phyloP scores from a whole-genome alignment of 2,329 filamentous ascomycete genomes.

The Trichothecium roseum region DNA sequence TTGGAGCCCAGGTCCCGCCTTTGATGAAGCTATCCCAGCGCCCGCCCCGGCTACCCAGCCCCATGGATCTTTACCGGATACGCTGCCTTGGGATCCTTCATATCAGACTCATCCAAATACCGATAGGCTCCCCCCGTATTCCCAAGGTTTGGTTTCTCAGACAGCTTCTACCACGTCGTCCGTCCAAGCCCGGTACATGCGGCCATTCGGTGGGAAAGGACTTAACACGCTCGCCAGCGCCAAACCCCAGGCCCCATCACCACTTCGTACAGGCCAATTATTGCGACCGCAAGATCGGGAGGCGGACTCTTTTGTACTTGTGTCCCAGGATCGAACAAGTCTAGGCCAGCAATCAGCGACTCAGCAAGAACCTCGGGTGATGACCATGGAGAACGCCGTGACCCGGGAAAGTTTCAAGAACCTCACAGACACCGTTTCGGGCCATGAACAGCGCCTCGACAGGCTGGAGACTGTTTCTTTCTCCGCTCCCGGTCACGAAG shows the following conservation, averaged over 20 bases:
- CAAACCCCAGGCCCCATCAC: slow-evolving; percentile 19
- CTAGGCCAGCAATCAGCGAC: slow-evolving; percentile 8
- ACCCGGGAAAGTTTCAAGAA: slow-evolving; percentile 30
- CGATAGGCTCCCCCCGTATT: slow-evolving; percentile 36
- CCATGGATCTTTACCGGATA: slow-evolving; percentile 43
- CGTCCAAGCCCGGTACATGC: slow-evolving; percentile 36
- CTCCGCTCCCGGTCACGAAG: slow-evolving; percentile 54
- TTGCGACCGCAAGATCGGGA: slow-evolving; percentile 8
- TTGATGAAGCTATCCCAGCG: slow-evolving; percentile 9
- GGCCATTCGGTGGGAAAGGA: slow-evolving; percentile 46
- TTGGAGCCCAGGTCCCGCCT: slow-evolving; percentile 9
- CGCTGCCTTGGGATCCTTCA: slow-evolving; percentile 38
- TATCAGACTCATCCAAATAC: slow-evolving; percentile 24
- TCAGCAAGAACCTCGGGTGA: slow-evolving; percentile 15
- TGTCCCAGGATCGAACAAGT: slow-evolving; percentile 6
- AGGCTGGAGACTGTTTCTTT: slow-evolving; percentile 62
- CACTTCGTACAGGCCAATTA: slow-evolving; percentile 6
- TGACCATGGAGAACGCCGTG: slow-evolving; percentile 8
- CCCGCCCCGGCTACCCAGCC: slow-evolving; percentile 14
- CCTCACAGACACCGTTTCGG: slow-evolving; percentile 41
- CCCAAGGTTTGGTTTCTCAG: slow-evolving; percentile 41
- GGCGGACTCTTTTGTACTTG: slow-evolving; percentile 15
- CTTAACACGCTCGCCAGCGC: slow-evolving; percentile 34
- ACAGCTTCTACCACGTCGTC: slow-evolving; percentile 42
- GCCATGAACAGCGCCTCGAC: slow-evolving; percentile 56